Evolutionary conservation across 148 eudicot species (phyloP).

Genomic region (Rhododendron henanense): DNA sequence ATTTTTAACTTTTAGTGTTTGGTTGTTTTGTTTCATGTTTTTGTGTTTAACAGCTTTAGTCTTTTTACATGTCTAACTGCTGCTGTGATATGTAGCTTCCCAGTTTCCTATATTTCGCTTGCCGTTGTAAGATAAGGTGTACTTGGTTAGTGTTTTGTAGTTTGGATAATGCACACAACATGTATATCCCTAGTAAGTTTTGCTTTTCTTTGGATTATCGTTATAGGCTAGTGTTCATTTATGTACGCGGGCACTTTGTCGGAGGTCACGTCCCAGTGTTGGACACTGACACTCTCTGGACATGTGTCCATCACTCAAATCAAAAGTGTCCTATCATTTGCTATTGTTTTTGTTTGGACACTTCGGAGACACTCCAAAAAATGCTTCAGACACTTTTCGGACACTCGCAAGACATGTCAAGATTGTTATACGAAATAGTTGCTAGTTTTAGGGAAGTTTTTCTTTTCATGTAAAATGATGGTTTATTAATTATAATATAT

Average conservation of each 20-base stretch:
- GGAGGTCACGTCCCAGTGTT: no score
- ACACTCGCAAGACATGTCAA: background rate
- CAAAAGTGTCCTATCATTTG: background rate
- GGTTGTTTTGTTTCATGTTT: background rate
- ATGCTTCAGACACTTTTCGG: background rate
- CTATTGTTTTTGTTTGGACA: background rate
- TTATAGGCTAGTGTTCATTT: background rate
- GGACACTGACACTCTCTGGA: background rate
- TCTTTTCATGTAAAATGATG: background rate
- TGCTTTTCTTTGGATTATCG: background rate
- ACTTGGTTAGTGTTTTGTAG: background rate
- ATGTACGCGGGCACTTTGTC: no score
- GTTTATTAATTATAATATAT: background rate
- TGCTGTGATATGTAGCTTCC: background rate
- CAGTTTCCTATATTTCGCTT: background rate
- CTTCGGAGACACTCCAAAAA: background rate
- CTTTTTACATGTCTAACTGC: background rate
- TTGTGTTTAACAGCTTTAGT: background rate
- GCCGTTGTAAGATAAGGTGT: background rate
- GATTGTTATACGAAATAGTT: background rate
- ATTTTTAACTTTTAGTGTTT: background rate
- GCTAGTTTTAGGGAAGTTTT: background rate
- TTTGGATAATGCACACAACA: background rate
- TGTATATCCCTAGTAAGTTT: background rate
- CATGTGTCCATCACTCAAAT: background rate